Base-by-base conservation (phyloP, 805 yeast genomes). In the Hanseniaspora occidentalis region DNA sequence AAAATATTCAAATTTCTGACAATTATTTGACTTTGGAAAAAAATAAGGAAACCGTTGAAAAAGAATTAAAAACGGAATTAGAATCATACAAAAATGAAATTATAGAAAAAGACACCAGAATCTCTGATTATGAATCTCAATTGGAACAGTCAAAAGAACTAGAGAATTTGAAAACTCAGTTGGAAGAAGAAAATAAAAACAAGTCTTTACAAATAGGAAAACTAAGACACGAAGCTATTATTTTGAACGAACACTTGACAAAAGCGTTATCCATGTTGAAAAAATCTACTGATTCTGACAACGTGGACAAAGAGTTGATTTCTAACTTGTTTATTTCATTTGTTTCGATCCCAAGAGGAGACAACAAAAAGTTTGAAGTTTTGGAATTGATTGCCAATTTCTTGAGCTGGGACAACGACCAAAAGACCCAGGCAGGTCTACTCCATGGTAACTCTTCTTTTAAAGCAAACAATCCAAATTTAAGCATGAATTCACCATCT, bases 321-420 rank as follows among this genome's bases (percentile, higher is more conserved):
- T 80, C 96, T 2, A 92, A 92, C 57, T 67, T 92, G 45, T 64
- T 92, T 38, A 71, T 92, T 14, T 84, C 92, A 41, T 92, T 88
- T 60, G 70, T 92, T 14, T 79, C 80, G 25, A 66, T 89, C 23
- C 96, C 95, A 5, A 68, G 98, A 45, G 95, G 92, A 1, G 99
- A 92, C 57, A 73, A 95, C 7, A 89, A 88, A 61, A 86, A 92
- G 60, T 92, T 83, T 56, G 97, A 92, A 66, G 95, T 92, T 3
- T 67, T 92, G 37, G 83, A 76, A 54, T 70, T 92, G 44, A 80
- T 92, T 33, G 73, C 95, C 9, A 83, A 84, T 44, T 78, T 80
- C 48, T 66, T 92, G 43, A 80, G 74, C 43, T 92, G 98, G 98
- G 89, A 82, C 58, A 92, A 84, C 38, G 77, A 72, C 35, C 77